Evolutionary conservation across 371 early-diverging fungal species (phyloP), one percentile per base, ranked within the genome.

Genomic region (Cladochytrium tenue): DNA sequence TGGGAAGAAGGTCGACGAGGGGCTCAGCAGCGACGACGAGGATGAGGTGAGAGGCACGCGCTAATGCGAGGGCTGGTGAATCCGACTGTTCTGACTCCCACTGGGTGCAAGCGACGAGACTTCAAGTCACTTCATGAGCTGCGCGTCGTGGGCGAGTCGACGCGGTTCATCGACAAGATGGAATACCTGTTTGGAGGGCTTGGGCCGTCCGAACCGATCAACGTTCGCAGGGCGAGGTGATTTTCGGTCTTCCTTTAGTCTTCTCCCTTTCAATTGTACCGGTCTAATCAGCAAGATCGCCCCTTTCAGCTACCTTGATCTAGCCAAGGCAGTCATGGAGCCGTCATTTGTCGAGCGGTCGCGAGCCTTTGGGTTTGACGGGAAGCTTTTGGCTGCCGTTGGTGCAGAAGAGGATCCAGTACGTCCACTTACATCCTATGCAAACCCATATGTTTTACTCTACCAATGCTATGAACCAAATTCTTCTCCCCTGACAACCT

Each of bases 141-240:
- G 4, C 74, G 81, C 5, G 81, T 79, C 34, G 76, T 76, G 15
- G 86, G 86, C 3, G 81, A 81, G 34, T 68, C 64, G 30, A 74
- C 79, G 43, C 68, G 78, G 25, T 77, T 86, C 66, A 70, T 50
- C 31, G 86, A 85, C 57, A 83, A 82, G 58, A 79, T 84, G 71
- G 78, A 79, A 17, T 84, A 83, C 60, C 58, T 81, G n/a, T 23
- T 82, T 31, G 78, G 75, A 17, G 85, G 86, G 2, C 59, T 86
- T 2, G 60, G 63, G 26, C 43, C 20, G 20, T 43, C 43, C 7
- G 43, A 43, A 43, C 20, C 43, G 43, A 20, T 43, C 20, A 43
- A 43, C 43, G 20, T 43, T 43, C 43, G 43, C 13, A 7, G 43
- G 7, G 43, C 43, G 43, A 43, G 43, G 43, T 43, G n/a, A n/a